These are phyloP conservation scores for Corymbia maculata DNA, from an alignment of 345 rosid species.

Conservation along the genomic window DNA sequence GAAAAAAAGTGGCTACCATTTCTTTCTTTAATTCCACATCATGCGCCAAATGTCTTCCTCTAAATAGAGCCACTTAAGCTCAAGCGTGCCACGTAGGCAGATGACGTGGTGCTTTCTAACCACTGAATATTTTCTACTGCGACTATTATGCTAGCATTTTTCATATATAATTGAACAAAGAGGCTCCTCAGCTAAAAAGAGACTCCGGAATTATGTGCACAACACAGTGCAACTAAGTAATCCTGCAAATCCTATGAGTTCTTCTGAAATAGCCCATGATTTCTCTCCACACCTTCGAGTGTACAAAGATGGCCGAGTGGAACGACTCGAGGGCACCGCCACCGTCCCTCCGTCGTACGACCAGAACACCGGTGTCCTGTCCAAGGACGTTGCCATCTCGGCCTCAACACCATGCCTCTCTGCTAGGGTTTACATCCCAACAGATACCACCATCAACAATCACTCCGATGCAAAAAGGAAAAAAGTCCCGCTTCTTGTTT, in stretches of 20 bases:
- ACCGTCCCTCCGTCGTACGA: slow-evolving; percentile 25
- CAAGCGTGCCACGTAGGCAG: too few relatives aligned
- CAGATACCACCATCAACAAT: background rate
- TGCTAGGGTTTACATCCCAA: slow-evolving; percentile 30
- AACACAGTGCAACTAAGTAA: background rate
- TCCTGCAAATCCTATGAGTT: background rate
- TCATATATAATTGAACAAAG: background rate
- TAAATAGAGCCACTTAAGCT: too few relatives aligned
- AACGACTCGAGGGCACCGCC: slow-evolving; percentile 18
- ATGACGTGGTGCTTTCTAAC: too few relatives aligned
- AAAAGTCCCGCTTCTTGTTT: slow-evolving; percentile 27
- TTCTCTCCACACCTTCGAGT: slow-evolving; percentile 12
- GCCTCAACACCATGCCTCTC: background rate
- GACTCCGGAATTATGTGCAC: background rate
- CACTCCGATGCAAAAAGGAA: background rate
- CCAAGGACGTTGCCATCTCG: slow-evolving; percentile 31
- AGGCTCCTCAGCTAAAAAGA: background rate
- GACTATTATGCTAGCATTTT: background rate
- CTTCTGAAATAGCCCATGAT: slow-evolving; percentile 19
- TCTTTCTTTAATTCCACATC: too few relatives aligned
- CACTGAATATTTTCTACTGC: too few relatives aligned
- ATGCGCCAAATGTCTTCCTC: too few relatives aligned
- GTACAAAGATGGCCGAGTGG: slow-evolving; percentile 44
- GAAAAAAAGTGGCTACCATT: too few relatives aligned
- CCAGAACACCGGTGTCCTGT: slow-evolving; percentile 25